phyloP scores from a whole-genome alignment of 2,329 filamentous ascomycete genomes.

The Meredithiella fracta region DNA sequence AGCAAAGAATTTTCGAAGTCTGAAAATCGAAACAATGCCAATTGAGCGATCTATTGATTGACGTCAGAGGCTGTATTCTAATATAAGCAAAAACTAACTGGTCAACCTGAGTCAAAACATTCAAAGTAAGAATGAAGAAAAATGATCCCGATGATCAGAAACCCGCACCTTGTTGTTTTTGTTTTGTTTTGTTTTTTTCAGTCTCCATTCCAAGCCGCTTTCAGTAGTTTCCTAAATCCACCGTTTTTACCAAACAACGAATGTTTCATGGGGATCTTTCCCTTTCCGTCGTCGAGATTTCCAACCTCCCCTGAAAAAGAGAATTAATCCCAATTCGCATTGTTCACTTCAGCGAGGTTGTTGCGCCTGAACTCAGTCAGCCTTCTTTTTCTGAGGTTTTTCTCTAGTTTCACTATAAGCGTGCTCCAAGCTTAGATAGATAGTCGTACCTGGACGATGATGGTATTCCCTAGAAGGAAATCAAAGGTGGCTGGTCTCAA shows the following conservation, averaged over 20 bases:
- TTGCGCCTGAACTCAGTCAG: background rate
- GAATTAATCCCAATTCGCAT: background rate
- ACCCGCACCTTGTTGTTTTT: too few species aligned
- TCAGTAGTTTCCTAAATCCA: too few species aligned
- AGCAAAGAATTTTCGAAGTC: background rate
- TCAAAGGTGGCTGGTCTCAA: background rate
- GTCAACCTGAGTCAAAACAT: background rate
- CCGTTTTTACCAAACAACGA: background rate
- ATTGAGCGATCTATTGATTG: background rate
- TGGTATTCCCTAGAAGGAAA: background rate
- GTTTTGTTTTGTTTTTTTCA: too few species aligned
- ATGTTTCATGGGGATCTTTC: background rate
- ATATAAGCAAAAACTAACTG: background rate
- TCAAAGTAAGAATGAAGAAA: background rate
- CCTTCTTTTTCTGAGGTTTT: background rate
- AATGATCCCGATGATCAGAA: too few species aligned
- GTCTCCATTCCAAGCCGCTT: too few species aligned
- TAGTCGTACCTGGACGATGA: background rate
- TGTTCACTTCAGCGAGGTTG: background rate
- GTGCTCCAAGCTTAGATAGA: background rate
- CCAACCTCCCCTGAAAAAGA: background rate
- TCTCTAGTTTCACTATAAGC: background rate
- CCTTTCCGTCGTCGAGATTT: background rate
- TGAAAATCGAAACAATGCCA: background rate
- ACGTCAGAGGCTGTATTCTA: background rate